A percentile compares a stretch with the other conserved stretches of the same genome.
Conservation (phyloP, 2,329 filamentous ascomycete genomes). For the Pyrenophora seminiperda region DNA sequence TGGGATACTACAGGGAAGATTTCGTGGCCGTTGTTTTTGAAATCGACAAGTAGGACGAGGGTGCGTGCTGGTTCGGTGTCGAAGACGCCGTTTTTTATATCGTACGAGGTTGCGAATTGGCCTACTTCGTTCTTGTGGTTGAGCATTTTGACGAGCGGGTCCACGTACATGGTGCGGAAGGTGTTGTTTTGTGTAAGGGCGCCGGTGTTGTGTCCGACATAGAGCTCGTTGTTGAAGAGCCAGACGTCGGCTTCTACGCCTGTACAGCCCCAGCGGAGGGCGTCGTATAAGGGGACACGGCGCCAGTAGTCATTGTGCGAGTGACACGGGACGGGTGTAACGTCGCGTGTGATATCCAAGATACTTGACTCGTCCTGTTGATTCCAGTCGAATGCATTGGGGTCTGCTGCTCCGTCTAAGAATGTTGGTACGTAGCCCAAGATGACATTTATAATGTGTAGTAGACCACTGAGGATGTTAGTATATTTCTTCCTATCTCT, state of each 20-base stretch:
- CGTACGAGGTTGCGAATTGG: conserved; percentile 37
- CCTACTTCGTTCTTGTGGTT: conserved; percentile 55
- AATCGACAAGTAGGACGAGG: conserved; percentile 60
- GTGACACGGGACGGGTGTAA: conserved; percentile 58
- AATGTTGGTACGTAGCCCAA: conserved; percentile 45
- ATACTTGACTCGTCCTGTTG: conserved; percentile 46
- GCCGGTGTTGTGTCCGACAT: conserved; percentile 59
- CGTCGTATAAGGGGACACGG: conserved; percentile 60
- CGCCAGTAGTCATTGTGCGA: conserved; percentile 67
- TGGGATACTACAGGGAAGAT: conserved; percentile 46
- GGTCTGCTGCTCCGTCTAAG: conserved; percentile 43
- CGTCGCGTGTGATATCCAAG: conserved; percentile 57
- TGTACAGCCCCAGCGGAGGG: conserved; percentile 59
- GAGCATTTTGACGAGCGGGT: conserved; percentile 57
- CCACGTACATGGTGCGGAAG: conserved; percentile 58
- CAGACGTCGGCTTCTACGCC: conserved; percentile 64
- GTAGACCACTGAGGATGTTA: conserved; percentile 46
- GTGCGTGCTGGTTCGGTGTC: conserved; percentile 56
- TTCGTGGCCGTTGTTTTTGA: conserved; percentile 48
- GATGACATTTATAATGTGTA: conserved; percentile 50
- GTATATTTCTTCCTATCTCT: conserved; percentile 4
- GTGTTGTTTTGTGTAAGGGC: conserved; percentile 55
- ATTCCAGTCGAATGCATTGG: conserved; percentile 50
- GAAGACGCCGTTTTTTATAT: conserved; percentile 55
- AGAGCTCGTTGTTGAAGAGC: conserved; percentile 59